Base-by-base conservation (phyloP, 768 basidiomycete species). In the Coprinopsis cinerea region DNA sequence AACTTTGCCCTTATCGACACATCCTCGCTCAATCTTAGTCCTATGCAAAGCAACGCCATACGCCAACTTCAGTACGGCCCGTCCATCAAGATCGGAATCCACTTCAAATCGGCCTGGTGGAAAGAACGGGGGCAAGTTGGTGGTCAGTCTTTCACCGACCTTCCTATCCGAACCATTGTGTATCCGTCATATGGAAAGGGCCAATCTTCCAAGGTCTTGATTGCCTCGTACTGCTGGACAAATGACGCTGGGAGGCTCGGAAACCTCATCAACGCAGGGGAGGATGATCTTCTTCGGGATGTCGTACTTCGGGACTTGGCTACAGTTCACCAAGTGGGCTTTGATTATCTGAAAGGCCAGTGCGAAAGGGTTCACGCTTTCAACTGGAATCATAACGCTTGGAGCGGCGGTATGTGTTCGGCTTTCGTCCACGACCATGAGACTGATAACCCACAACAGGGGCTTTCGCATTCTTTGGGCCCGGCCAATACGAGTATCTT, bases 21-120 rank as follows among this genome's bases (percentile, higher is more conserved):
- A 27, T 40, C 50, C 41, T 40, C 52, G 1, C 20, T 45, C 10
- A 30, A 57, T 20, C 48, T 66, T 42, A 53, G 52, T 50, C 50
- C 55, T 44, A 48, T 34, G 22, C 57, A 59, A 50, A 17, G 47
- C 49, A 62, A 27, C 45, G 73, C 73, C 0, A 55, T 77, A 32
- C 71, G 73, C 6, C 44, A 61, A 6, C 55, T 77, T 20, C 48
- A 60, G 23, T 76, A 75, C 37, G 64, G 60, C 11, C 53, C 67
- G 2, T 57, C 71, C 2, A 61, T 63, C 56, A 77, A 77, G 59
- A 59, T 77, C 27, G 76, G 61, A 6, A 49, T 77, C 35, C 67
- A 67, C 46, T 77, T 77, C 62, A 61, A 64, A 51, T 56, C 61
- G 1, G 49, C 65, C 1, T 77, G 76, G 75, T 77, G 75, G 75